Evolutionary conservation across 805 yeast species (phyloP), one percentile per base, ranked within the genome.

Genomic region (Kodamaea kakaduensis): DNA sequence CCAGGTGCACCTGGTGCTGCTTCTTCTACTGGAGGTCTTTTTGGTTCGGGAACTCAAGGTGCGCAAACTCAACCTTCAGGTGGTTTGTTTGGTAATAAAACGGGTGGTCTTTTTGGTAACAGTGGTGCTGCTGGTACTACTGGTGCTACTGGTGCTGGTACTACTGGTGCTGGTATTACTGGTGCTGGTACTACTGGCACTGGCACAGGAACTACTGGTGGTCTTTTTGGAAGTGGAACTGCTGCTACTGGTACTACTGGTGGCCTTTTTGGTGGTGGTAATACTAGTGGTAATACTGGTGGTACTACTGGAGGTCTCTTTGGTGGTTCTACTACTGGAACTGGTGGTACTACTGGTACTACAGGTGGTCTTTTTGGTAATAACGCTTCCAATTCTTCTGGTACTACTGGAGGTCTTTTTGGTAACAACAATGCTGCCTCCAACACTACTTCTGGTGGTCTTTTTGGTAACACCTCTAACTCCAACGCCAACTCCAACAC

Each of bases 271-370:
- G 37, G 37, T 9, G 38, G 17, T 28, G 40, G 38, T 19, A 32
- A 32, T n/a, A 26, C 46, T 13, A 19, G 9, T 19, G 15, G n/a
- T 7, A 12, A 12, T 5, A 14, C 13, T 6, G 12, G 7, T 5
- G 12, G 14, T 10, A 17, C 34, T 14, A 17, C 26, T 12, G 44
- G 44, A 4, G 37, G 45, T 3, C 42, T 46, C 12, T 44, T 46
- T 29, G 52, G 52, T 33, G 31, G 14, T 41, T 26, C n/a, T 44
- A 40, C 16, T 69, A 66, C 25, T 69, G 64, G 21, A 61, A 61
- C 32, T 68, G 25, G 16, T 15, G 14, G 17, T 7, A 17, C 31
- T 6, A 8, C 26, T 16, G 37, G 37, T 10, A 32, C 34, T 6
- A 15, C 36, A 16, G 33, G 34, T 17, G 34, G 32, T 14, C 19